Percentiles rank a stretch among this genome's conserved stretches.
Conservation (phyloP, 768 basidiomycete species). For the Suillus lakei region DNA sequence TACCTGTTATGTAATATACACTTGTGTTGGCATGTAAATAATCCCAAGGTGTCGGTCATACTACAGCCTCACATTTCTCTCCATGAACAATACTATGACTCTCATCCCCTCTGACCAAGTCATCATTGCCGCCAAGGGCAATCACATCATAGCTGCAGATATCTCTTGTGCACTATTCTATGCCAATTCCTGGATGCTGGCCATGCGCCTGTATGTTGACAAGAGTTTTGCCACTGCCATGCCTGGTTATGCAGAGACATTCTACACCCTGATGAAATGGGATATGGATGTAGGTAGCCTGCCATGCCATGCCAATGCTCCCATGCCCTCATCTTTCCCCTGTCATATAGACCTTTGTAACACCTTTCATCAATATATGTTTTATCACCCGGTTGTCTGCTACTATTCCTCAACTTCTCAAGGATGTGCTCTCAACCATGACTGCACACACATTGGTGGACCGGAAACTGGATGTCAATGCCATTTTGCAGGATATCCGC, state of each 20-base stretch:
- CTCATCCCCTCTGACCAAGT: too few relatives aligned
- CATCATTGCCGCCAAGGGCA: too few relatives aligned
- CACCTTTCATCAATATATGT: background rate
- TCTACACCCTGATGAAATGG: background rate
- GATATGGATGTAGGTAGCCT: background rate
- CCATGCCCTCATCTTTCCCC: background rate
- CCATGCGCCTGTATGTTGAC: background rate
- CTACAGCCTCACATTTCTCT: too few relatives aligned
- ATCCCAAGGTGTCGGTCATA: too few relatives aligned
- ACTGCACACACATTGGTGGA: background rate
- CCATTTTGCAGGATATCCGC: background rate
- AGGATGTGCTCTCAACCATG: background rate
- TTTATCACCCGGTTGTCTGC: background rate
- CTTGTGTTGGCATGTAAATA: too few relatives aligned
- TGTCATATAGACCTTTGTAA: background rate
- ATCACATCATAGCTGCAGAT: background rate
- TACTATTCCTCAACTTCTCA: background rate
- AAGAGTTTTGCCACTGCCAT: background rate
- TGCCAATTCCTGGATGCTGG: background rate
- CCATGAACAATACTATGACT: too few relatives aligned
- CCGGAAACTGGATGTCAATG: background rate
- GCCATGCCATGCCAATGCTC: background rate
- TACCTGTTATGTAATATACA: too few relatives aligned
- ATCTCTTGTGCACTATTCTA: background rate
- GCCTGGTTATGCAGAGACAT: background rate